Conservation (phyloP, 108 stramenopile genomes). For the Pseudonitzschia delicatissima region DNA sequence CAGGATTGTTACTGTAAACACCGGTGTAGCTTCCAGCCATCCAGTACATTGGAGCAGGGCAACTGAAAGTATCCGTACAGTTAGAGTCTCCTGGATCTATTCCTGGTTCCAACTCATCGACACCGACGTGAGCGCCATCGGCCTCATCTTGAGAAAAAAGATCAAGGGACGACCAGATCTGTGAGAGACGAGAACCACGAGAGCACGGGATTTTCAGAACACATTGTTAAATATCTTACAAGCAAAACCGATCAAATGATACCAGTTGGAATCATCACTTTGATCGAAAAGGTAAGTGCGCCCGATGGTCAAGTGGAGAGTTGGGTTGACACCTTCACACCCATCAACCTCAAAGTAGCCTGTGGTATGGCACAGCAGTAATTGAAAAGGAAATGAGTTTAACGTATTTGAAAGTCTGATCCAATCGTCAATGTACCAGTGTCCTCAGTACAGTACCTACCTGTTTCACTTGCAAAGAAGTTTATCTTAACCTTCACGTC, state of each 20-base stretch:
- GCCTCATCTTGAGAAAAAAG: slow-evolving; percentile 41
- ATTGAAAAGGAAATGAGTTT: neutral
- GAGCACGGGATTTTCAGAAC: too few relatives aligned
- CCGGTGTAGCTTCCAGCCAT: slow-evolving; percentile 56
- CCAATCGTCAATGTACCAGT: neutral
- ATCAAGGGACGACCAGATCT: neutral
- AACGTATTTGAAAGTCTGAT: neutral
- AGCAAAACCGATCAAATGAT: slow-evolving; percentile 20
- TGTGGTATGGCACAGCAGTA: neutral
- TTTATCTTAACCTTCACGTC: slow-evolving; percentile 8
- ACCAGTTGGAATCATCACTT: slow-evolving; percentile 25
- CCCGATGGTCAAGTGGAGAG: slow-evolving; percentile 20
- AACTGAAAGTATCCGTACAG: slow-evolving; percentile 45
- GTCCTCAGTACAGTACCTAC: neutral
- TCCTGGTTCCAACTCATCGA: slow-evolving; percentile 77
- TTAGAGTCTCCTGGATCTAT: slow-evolving; percentile 42
- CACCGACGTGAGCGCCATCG: slow-evolving; percentile 83
- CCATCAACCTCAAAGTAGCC: slow-evolving; percentile 27
- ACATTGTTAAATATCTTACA: slow-evolving; percentile 1
- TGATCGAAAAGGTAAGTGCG: slow-evolving; percentile 29
- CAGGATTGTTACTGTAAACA: slow-evolving; percentile 41
- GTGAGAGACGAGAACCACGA: neutral
- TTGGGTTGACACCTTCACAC: slow-evolving; percentile 30
- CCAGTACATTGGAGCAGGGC: slow-evolving; percentile 84
- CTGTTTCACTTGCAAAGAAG: slow-evolving; percentile 22